Conservation (phyloP, 129 eudicot genomes). For the Solidago caesia region DNA sequence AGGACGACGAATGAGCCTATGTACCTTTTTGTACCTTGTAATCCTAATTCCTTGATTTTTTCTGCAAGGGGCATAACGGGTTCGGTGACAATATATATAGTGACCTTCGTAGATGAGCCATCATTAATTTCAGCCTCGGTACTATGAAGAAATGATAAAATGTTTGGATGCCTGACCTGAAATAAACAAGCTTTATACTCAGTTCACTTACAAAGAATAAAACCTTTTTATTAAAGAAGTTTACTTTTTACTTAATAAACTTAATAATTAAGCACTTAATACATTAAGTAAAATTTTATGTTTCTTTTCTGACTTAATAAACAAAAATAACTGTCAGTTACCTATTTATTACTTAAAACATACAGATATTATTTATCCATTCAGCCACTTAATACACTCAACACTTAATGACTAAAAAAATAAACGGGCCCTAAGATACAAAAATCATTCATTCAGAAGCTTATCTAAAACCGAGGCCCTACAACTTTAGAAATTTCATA, state of each 20-base stretch:
- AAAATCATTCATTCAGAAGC: background rate
- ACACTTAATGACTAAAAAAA: too few species aligned
- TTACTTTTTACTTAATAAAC: too few species aligned
- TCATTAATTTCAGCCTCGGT: slow-evolving; percentile 75
- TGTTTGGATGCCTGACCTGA: slow-evolving; percentile 96
- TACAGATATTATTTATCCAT: too few species aligned
- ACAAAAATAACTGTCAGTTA: too few species aligned
- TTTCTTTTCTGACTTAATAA: too few species aligned
- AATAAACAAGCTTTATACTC: slow-evolving; percentile 11
- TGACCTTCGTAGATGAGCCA: slow-evolving; percentile 65
- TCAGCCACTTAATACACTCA: too few species aligned
- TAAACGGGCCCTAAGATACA: background rate
- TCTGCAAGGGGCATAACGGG: slow-evolving; percentile 42
- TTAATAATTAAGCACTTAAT: too few species aligned
- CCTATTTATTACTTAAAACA: too few species aligned
- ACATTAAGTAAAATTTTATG: too few species aligned
- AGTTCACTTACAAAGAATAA: background rate
- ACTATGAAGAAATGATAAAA: slow-evolving; percentile 83
- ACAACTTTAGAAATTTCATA: background rate
- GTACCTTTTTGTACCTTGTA: slow-evolving; percentile 19
- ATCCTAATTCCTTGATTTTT: slow-evolving; percentile 14
- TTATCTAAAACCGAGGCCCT: background rate
- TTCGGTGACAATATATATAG: slow-evolving; percentile 84
- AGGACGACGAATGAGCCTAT: slow-evolving; percentile 13
- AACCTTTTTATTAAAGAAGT: too few species aligned